Percentiles rank a stretch among this genome's conserved stretches.
Evolutionary conservation across 164 flowering plant genomes (phyloP).

Genomic region (Aristolochia fimbriata): DNA sequence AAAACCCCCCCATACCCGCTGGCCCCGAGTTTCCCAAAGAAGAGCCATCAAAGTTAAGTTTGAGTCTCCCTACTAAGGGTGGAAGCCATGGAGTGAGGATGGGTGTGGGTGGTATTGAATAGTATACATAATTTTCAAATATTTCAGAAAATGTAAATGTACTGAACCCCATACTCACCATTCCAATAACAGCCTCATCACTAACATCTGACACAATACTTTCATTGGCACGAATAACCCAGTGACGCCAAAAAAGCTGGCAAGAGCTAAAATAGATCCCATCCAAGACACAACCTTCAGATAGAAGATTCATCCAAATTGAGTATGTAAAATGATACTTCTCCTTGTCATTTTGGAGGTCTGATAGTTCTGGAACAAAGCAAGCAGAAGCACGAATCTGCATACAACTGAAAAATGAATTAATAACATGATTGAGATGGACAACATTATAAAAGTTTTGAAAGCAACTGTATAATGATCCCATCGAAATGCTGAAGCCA

Average conservation of each 20-base stretch:
- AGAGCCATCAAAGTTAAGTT: too few species aligned
- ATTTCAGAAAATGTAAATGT: neutral
- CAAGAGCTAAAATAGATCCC: constrained; percentile 54
- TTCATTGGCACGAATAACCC: constrained; percentile 67
- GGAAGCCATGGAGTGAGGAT: too few species aligned
- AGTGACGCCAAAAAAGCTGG: constrained; percentile 73
- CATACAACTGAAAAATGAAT: constrained; percentile 3
- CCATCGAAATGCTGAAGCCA: too few species aligned
- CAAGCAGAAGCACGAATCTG: constrained; percentile 91
- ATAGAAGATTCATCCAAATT: constrained; percentile 69
- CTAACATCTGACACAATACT: constrained; percentile 32
- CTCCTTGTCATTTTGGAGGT: constrained; percentile 28
- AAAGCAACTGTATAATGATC: too few species aligned
- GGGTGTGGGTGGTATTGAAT: too few species aligned
- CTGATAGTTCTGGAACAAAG: constrained; percentile 63
- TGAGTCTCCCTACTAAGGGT: too few species aligned
- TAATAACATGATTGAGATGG: too few species aligned
- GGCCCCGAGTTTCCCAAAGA: too few species aligned
- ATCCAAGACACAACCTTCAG: constrained; percentile 48
- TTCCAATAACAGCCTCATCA: constrained; percentile 83
- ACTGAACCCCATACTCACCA: constrained; percentile 30
- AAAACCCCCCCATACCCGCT: too few species aligned
- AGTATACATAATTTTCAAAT: too few species aligned
- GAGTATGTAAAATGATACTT: constrained; percentile 65
- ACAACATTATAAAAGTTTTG: too few species aligned